Percentiles rank a stretch among this genome's conserved stretches.
Evolutionary conservation across 1,284 basidiomycete species (phyloP).

Genomic region (Cryptococcus sp.): DNA sequence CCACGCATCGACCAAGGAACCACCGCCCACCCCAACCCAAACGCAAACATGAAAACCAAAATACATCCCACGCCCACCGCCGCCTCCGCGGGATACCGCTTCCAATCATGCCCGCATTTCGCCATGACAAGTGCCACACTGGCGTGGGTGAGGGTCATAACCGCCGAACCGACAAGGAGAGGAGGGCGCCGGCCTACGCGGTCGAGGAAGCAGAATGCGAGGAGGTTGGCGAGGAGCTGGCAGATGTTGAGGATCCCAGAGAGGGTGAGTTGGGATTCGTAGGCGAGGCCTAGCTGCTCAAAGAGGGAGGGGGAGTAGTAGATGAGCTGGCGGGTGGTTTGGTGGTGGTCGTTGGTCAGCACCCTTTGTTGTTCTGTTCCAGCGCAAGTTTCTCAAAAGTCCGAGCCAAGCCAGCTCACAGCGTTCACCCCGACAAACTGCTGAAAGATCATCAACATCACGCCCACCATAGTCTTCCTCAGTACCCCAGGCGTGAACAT

Average conservation of each 20-base stretch:
- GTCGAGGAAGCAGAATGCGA: constrained; percentile 46
- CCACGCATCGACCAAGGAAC: constrained; percentile 35
- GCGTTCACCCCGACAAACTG: constrained; percentile 35
- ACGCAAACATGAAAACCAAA: constrained; percentile 23
- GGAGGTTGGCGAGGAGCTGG: constrained; percentile 39
- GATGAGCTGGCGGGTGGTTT: constrained; percentile 13
- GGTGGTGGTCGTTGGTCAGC: not conserved
- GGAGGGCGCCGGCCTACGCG: constrained; percentile 42
- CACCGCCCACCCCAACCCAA: constrained; percentile 20
- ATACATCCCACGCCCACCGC: constrained; percentile 32
- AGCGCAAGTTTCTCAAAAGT: not conserved
- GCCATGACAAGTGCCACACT: constrained; percentile 32
- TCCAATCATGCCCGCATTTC: constrained; percentile 23
- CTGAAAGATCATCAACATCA: constrained; percentile 32
- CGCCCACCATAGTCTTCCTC: constrained; percentile 22
- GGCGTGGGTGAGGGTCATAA: constrained; percentile 19
- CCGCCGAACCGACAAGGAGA: constrained; percentile 28
- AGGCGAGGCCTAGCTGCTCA: constrained; percentile 34
- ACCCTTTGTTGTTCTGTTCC: not conserved
- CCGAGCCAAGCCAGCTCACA: constrained; percentile 1
- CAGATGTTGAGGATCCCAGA: constrained; percentile 46
- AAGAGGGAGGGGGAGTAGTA: constrained; percentile 44
- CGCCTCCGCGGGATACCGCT: constrained; percentile 16
- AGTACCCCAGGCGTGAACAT: constrained; percentile 25
- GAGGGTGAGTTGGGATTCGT: constrained; percentile 28